A percentile compares a stretch with the other conserved stretches of the same genome.
Conservation (phyloP, 78 protist genomes). For the Dictyostelium brefeldianum region DNA sequence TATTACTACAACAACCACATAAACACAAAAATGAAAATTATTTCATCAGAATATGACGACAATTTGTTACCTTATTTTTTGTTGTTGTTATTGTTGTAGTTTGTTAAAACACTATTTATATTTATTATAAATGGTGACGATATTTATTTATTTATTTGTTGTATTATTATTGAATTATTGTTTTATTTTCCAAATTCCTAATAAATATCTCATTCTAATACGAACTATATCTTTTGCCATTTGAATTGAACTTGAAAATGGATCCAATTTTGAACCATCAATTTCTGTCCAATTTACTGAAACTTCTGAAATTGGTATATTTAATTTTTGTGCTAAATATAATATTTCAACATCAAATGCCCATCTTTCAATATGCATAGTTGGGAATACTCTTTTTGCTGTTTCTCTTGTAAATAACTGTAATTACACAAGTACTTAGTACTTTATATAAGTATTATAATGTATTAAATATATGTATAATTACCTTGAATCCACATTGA, state of each 20-base stretch:
- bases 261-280: constrained; percentile 87
- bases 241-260: constrained; percentile 80
- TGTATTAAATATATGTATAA: not conserved
- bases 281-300: constrained; percentile 89
- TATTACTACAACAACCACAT: too few relatives aligned
- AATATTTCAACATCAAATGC: constrained; percentile 88
- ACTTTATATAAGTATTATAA: not conserved
- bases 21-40: too few relatives aligned
- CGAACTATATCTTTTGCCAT: constrained; percentile 87
- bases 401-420: constrained; percentile 83
- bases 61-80: not conserved
- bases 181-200: constrained; percentile 86
- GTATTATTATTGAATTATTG: not conserved
- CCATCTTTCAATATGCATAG: constrained; percentile 83
- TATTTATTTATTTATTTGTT: not conserved
- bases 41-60: too few relatives aligned
- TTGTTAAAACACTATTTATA: too few relatives aligned
- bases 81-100: not conserved
- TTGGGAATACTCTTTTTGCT: constrained; percentile 41
- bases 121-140: not conserved
- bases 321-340: constrained; percentile 66
- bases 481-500: constrained; percentile 79
- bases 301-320: constrained; percentile 63
- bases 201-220: constrained; percentile 76
- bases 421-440: not conserved